Percentiles rank a stretch among this genome's conserved stretches.
Evolutionary conservation across 2,329 filamentous ascomycete genomes (phyloP).

Genomic region (Apiospora phragmitis): DNA sequence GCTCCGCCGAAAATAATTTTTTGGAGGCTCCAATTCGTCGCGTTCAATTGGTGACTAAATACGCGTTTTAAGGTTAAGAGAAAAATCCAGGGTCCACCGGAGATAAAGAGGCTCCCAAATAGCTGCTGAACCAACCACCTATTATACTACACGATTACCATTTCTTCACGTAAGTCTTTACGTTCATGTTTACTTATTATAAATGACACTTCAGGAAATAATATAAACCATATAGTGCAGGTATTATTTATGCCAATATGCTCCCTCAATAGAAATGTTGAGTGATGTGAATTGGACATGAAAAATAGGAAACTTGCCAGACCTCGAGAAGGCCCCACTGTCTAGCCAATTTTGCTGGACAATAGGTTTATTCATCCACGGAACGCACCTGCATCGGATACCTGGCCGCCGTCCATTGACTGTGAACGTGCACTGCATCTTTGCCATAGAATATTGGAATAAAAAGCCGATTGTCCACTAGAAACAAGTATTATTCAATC

Average conservation of each 20-base stretch:
- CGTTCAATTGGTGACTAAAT: background rate
- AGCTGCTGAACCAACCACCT: background rate
- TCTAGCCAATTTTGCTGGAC: background rate
- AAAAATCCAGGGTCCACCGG: background rate
- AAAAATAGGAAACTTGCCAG: background rate
- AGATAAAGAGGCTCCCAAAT: too few species aligned
- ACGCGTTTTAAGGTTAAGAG: background rate
- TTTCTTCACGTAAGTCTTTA: background rate
- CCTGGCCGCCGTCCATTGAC: background rate
- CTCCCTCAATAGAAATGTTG: background rate
- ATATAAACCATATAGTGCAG: background rate
- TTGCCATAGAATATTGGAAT: background rate
- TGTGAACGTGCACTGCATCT: background rate
- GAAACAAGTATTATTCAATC: background rate
- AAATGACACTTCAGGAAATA: background rate
- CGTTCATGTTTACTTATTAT: background rate
- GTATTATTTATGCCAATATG: background rate
- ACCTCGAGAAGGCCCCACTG: background rate
- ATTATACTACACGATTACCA: background rate
- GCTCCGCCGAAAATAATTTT: constrained; percentile 1
- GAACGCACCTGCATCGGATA: background rate
- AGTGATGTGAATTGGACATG: background rate
- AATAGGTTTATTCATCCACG: background rate
- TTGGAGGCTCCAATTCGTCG: constrained; percentile 3
- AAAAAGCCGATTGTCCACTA: background rate